A percentile compares a stretch with the other conserved stretches of the same genome.
These are phyloP conservation scores for Selenicereus undatus DNA, from an alignment of 148 eudicot genomes.

Conservation along the genomic window DNA sequence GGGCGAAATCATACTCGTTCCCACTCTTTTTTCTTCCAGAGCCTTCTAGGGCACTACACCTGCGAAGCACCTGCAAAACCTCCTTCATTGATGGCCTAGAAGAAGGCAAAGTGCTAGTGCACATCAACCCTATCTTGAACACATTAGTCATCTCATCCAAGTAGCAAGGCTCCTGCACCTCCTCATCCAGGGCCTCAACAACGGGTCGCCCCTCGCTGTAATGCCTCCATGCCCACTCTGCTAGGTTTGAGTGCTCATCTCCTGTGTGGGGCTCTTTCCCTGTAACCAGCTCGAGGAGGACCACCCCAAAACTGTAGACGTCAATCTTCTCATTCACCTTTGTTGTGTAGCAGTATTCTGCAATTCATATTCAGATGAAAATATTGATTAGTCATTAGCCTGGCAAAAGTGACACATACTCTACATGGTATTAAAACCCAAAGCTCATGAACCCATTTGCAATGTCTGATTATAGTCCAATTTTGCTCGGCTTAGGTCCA, in stretches of 20 bases:
- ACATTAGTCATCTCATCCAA: conserved; percentile 54
- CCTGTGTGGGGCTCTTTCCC: conserved; percentile 65
- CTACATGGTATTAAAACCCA: not conserved
- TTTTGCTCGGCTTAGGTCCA: not conserved
- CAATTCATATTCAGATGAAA: not conserved
- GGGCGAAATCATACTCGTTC: conserved; percentile 41
- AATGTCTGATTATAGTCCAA: not conserved
- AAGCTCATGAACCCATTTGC: not conserved
- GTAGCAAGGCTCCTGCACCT: conserved; percentile 33
- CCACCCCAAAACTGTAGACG: conserved; percentile 80
- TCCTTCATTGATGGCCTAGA: conserved; percentile 80
- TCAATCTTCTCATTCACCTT: conserved; percentile 80
- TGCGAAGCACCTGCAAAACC: conserved; percentile 48
- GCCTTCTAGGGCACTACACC: conserved; percentile 26
- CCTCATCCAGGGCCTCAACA: conserved; percentile 37
- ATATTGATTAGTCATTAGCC: not conserved
- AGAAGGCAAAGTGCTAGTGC: conserved; percentile 53
- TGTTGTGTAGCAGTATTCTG: conserved; percentile 62
- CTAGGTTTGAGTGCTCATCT: conserved; percentile 55
- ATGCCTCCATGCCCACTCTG: conserved; percentile 82
- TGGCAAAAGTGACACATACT: not conserved
- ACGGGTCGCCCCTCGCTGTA: conserved; percentile 44
- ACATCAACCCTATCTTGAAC: conserved; percentile 60
- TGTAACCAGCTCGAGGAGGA: conserved; percentile 69
- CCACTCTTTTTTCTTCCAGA: conserved; percentile 24